Evolutionary conservation across 1,139 yeast species (phyloP).

Genomic region (Zygoascus meyerae): DNA sequence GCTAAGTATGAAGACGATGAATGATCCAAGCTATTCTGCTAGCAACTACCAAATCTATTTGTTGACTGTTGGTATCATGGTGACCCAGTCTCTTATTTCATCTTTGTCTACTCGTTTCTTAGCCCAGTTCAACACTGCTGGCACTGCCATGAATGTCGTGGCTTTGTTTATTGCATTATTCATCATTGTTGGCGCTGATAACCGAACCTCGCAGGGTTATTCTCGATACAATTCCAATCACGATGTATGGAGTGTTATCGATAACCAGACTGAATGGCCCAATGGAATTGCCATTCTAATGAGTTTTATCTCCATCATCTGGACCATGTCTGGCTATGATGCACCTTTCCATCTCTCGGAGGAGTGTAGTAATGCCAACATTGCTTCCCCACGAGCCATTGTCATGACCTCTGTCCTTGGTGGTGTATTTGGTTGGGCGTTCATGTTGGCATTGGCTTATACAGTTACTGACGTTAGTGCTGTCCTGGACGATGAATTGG

Average conservation of each 20-base stretch:
- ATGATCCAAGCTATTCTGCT: conserved; percentile 38
- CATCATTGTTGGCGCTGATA: conserved; percentile 51
- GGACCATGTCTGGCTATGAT: conserved; percentile 77
- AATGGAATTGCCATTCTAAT: conserved; percentile 55
- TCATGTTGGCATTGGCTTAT: conserved; percentile 62
- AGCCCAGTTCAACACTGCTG: conserved; percentile 50
- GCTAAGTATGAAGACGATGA: conserved; percentile 44
- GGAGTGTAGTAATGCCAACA: conserved; percentile 61
- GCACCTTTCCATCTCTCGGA: conserved; percentile 70
- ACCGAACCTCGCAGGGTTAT: conserved; percentile 27
- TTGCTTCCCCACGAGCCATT: conserved; percentile 62
- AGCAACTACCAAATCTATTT: conserved; percentile 48
- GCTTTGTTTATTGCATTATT: conserved; percentile 53
- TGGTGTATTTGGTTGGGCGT: conserved; percentile 56
- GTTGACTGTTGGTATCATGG: conserved; percentile 47
- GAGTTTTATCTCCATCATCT: conserved; percentile 60
- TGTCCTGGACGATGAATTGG: conserved; percentile 51
- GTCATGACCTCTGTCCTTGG: conserved; percentile 59
- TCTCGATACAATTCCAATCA: conserved; percentile 49
- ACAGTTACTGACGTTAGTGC: conserved; percentile 50
- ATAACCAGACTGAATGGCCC: conserved; percentile 64
- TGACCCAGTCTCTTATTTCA: conserved; percentile 40
- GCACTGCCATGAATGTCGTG: conserved; percentile 45
- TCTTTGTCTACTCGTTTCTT: conserved; percentile 48
- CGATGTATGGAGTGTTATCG: conserved; percentile 50